Base-by-base conservation (phyloP, 129 eudicot genomes). In the Apium graveolens region DNA sequence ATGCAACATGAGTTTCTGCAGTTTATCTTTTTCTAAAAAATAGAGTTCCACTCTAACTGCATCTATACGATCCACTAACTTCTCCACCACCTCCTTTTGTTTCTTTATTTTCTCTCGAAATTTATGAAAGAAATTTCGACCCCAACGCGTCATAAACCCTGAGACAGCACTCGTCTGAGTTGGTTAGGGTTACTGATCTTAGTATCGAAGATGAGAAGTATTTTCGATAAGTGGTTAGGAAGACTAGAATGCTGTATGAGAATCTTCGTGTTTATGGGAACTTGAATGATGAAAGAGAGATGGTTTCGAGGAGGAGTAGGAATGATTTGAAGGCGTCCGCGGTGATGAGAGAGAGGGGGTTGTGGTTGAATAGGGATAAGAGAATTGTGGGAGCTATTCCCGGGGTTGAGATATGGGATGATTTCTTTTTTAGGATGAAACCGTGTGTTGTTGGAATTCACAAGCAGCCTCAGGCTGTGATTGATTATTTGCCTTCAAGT, bases 381-480 rank as follows among this genome's bases (percentile, higher is more conserved):
- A 63, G 96, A 39, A 82, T 90, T 0, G 97, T 92, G 32, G 97
- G 97, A 3, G 82, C 84, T 3, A 86, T 92, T 1, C 93, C 97
- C 0, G 97, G 97, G 3, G 78, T 90, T 57, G 20, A 71, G 3
- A 78, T 92, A 7, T 96, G 97, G 20, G 96, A 92, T 49, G 81
- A 88, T 0, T 92, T 92, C 86, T 86, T 88, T 44, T 89, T 77
- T 31, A 83, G 94, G 37, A 87, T 89, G 94, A 91, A 89, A 35
- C 17, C 87, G 38, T 92, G 96, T 80, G 93, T 92, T 46, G 81
- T 90, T 1, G 97, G 97, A 20, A 74, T 92, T 83, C 97, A 92
- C 60, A 96, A 96, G 3, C 91, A 86, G 72, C 79, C 75, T 0
- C 97, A 92, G 75, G 96, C 97, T 0, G 93, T 93, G 26, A 92